Percentiles rank a stretch among this genome's conserved stretches.
phyloP scores from a whole-genome alignment of 2,329 filamentous ascomycete genomes.

The Thermochaetoides dissita region DNA sequence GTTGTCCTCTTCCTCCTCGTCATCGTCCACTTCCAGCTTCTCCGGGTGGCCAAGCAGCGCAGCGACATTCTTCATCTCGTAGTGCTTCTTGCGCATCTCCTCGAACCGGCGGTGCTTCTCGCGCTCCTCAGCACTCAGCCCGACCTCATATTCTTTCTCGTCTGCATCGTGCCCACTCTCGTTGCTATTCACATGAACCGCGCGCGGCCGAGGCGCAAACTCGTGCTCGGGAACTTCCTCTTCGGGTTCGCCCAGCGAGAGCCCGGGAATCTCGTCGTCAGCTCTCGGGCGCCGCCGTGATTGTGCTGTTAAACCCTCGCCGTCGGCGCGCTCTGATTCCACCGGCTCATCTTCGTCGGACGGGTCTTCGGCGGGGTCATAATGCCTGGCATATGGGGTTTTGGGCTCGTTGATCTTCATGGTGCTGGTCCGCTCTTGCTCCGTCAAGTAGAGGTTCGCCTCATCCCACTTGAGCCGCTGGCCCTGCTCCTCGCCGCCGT shows the following conservation, averaged over 20 bases:
- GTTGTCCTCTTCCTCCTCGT: slow-evolving; percentile 22
- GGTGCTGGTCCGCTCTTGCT: slow-evolving; percentile 85
- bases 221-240: slow-evolving; percentile 45
- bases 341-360: slow-evolving; percentile 59
- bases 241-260: slow-evolving; percentile 88
- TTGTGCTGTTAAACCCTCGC: slow-evolving; percentile 7
- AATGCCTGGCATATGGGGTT: slow-evolving; percentile 87
- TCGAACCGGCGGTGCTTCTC: slow-evolving; percentile 92
- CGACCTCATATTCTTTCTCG: slow-evolving; percentile 39
- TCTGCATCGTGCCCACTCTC: slow-evolving; percentile 43
- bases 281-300: slow-evolving; percentile 19
- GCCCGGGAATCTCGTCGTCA: slow-evolving; percentile 72
- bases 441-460: slow-evolving; percentile 90
- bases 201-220: slow-evolving; percentile 38
- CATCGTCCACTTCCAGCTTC: slow-evolving; percentile 47
- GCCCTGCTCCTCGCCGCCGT: slow-evolving; percentile 35
- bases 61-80: slow-evolving; percentile 96
- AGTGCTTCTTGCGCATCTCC: slow-evolving; percentile 84
- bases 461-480: slow-evolving; percentile 95
- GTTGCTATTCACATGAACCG: slow-evolving; percentile 64
- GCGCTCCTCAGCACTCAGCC: slow-evolving; percentile 54
- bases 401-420: slow-evolving; percentile 99
- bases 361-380: slow-evolving; percentile 79
- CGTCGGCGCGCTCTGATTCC: slow-evolving; percentile 23
- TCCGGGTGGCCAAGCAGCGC: slow-evolving; percentile 68